Evolutionary conservation across 2,329 filamentous ascomycete genomes (phyloP), one percentile per base, ranked within the genome.

Genomic region (Alternaria arborescens): DNA sequence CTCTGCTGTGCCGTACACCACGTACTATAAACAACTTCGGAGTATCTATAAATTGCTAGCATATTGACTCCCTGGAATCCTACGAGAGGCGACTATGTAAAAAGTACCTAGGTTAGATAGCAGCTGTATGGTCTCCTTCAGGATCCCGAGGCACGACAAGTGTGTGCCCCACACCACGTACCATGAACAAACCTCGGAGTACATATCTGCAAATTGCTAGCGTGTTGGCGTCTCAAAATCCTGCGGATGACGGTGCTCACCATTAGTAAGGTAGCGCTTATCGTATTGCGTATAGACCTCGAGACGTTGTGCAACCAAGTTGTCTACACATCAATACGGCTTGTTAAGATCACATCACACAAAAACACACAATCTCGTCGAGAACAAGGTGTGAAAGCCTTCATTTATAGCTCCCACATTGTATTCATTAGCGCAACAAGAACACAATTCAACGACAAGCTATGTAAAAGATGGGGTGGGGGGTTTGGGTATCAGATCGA

Each of bases 401-500:
- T 34, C 48, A 22, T 16, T 24, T 28, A 14, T 43, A 40, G 42
- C 54, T 52, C 18, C 54, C 44, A 55, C 52, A 43, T 58, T 20
- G 52, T 54, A 56, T 52, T 47, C 38, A 30, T 41, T 53, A 56
- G 51, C 44, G 12, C 32, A 16, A 12, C 44, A 67, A 59, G 34
- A 60, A 43, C 24, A 40, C 18, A 41, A 32, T 47, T 18, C 34
- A 47, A 55, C 57, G 61, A 60, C 32, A 66, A 41, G 46, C 52
- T 64, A 60, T 40, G 55, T 52, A 54, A 58, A 48, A 43, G 12
- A 12, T 16, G n/a, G 7, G 14, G 42, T n/a, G 22, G 58, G 60
- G 70, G 69, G n/a, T 38, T 38, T 38, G 34, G 73, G 73, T 76
- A 76, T 76, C 73, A 75, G 66, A 68, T 71, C 63, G 64, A 69